A percentile compares a stretch with the other conserved stretches of the same genome.
Conservation (phyloP, 2,329 filamentous ascomycete genomes). For the Claviceps quebecensis region DNA sequence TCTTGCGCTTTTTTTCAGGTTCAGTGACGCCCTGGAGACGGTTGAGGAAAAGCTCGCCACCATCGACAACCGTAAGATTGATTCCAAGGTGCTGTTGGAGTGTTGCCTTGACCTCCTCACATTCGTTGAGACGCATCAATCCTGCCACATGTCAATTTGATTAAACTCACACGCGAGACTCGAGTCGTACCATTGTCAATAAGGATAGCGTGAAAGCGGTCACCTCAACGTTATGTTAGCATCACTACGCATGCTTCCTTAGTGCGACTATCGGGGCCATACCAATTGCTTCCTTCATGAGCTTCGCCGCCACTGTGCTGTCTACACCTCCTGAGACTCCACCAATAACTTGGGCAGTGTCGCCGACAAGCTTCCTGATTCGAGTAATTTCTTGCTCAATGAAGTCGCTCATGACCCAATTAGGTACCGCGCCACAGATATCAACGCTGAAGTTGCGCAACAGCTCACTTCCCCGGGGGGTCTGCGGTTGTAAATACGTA, state of each 20-base stretch:
- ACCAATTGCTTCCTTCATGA: conserved; percentile 74
- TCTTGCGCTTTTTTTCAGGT: conserved; percentile 77
- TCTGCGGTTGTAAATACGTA: neutral
- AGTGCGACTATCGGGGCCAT: neutral
- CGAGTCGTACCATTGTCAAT: conserved; percentile 53
- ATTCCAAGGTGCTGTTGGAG: conserved; percentile 71
- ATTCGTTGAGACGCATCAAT: conserved; percentile 75
- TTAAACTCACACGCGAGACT: conserved; percentile 16
- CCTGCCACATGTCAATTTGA: conserved; percentile 10
- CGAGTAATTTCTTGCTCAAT: conserved; percentile 64
- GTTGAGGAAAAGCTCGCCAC: conserved; percentile 59
- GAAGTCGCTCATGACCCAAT: conserved; percentile 83
- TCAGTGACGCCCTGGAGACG: conserved; percentile 61
- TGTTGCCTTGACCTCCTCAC: conserved; percentile 64
- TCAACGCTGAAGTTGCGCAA: conserved; percentile 72
- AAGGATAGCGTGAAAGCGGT: conserved; percentile 47
- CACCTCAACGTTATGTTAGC: conserved; percentile 1
- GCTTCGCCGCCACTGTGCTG: conserved; percentile 70
- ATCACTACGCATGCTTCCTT: neutral
- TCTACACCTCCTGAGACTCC: conserved; percentile 64
- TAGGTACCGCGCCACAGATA: conserved; percentile 62
- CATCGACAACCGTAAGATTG: conserved; percentile 80
- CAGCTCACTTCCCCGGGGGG: conserved; percentile 49
- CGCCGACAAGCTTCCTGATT: conserved; percentile 71
- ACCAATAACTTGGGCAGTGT: conserved; percentile 63